Percentiles rank a stretch among this genome's conserved stretches.
These are phyloP conservation scores for Phalaenopsis hybrid DNA, from an alignment of 116 monocot genomes.

Conservation along the genomic window DNA sequence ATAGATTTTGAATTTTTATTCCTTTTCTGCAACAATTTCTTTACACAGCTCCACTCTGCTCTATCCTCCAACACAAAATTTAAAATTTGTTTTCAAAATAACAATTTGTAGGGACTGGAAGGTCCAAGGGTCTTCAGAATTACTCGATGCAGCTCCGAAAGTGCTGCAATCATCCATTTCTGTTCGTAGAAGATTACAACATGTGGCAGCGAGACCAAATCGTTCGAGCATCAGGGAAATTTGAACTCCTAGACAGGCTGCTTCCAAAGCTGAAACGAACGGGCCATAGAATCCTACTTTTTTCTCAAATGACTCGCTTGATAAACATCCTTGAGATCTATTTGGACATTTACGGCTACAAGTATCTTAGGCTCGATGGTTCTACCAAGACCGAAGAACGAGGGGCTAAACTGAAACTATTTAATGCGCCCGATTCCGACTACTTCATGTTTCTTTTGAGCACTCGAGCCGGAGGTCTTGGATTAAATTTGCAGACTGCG, in stretches of 20 bases:
- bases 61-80: no score
- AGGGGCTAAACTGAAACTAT: constrained; percentile 61
- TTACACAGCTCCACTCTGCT: no score
- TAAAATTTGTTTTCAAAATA: no score
- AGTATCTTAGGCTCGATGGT: constrained; percentile 88
- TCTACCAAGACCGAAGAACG: constrained; percentile 97
- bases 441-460: constrained; percentile 94
- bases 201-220: constrained; percentile 91
- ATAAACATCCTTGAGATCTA: constrained; percentile 89
- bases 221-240: constrained; percentile 91
- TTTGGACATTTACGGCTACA: constrained; percentile 63
- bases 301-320: constrained; percentile 94
- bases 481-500: constrained; percentile 92
- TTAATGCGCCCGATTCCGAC: constrained; percentile 88
- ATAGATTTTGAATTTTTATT: neutral
- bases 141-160: constrained; percentile 95
- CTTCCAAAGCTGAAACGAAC: constrained; percentile 78
- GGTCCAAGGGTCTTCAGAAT: constrained; percentile 84
- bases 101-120: constrained; percentile 44
- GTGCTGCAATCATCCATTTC: constrained; percentile 97
- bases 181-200: constrained; percentile 82
- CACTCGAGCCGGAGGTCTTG: constrained; percentile 94
- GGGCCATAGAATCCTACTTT: constrained; percentile 88
- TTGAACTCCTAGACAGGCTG: constrained; percentile 89
- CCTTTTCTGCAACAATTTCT: no score